A percentile compares a stretch with the other conserved stretches of the same genome.
These are phyloP conservation scores for Cystobasidium pallidum DNA, from an alignment of 1,284 basidiomycete species.

Conservation along the genomic window DNA sequence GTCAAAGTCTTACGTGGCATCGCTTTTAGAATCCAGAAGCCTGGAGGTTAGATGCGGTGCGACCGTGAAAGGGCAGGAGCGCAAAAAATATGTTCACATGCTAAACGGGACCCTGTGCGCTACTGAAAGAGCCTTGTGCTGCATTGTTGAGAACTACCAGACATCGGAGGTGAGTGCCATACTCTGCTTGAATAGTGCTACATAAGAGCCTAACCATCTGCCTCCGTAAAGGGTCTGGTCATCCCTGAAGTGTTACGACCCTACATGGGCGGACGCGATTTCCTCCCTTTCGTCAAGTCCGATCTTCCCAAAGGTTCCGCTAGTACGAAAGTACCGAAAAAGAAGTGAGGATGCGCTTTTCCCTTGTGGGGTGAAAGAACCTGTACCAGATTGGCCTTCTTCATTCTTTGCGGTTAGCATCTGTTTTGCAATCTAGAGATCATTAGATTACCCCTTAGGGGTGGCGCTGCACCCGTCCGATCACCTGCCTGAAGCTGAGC, in stretches of 20 bases:
- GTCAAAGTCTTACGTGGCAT: not conserved
- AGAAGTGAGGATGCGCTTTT: not conserved
- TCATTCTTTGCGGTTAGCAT: too few relatives aligned
- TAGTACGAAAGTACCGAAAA: slow-evolving; percentile 67
- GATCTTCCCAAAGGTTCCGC: slow-evolving; percentile 71
- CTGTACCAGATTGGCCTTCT: too few relatives aligned
- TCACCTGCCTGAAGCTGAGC: not conserved
- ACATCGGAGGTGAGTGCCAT: slow-evolving; percentile 74
- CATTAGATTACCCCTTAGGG: not conserved
- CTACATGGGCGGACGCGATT: slow-evolving; percentile 94
- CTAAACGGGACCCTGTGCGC: slow-evolving; percentile 96
- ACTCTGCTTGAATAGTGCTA: not conserved
- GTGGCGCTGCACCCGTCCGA: not conserved
- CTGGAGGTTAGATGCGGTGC: slow-evolving; percentile 87
- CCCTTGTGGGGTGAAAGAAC: too few relatives aligned
- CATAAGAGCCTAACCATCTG: too few relatives aligned
- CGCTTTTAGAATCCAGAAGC: slow-evolving; percentile 73
- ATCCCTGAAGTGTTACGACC: slow-evolving; percentile 87
- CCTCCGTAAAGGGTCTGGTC: slow-evolving; percentile 68
- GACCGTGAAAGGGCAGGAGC: slow-evolving; percentile 80
- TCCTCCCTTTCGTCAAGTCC: slow-evolving; percentile 78
- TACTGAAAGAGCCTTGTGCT: slow-evolving; percentile 93
- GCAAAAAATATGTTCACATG: slow-evolving; percentile 95
- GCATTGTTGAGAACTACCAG: slow-evolving; percentile 98
- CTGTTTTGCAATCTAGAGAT: not conserved